A percentile compares a stretch with the other conserved stretches of the same genome.
Conservation (phyloP, 768 basidiomycete genomes). For the Tulasnella calospora region DNA sequence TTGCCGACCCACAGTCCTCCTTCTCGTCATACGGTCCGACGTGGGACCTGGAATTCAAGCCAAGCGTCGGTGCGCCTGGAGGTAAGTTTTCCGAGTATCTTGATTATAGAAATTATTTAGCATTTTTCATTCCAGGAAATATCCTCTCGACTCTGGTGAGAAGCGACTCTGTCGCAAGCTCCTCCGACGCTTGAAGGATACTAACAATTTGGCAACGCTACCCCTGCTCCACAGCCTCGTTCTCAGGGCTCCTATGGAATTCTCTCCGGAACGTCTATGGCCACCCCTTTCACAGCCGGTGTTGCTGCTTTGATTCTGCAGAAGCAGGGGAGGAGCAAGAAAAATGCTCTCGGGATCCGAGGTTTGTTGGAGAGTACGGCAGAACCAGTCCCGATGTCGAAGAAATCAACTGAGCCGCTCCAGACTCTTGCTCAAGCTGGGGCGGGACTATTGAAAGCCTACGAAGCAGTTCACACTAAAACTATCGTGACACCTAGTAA, state of each 20-base stretch:
- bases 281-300: constrained; percentile 31
- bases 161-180: neutral
- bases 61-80: constrained; percentile 34
- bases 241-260: constrained; percentile 22
- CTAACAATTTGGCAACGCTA: neutral
- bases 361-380: constrained; percentile 29
- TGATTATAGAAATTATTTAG: neutral
- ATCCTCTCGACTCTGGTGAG: constrained; percentile 30
- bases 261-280: constrained; percentile 28
- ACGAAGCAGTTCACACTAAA: constrained; percentile 36
- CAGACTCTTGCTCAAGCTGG: constrained; percentile 31
- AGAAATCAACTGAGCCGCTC: constrained; percentile 18
- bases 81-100: neutral
- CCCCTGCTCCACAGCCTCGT: constrained; percentile 18
- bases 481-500: constrained; percentile 34
- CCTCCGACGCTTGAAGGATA: neutral
- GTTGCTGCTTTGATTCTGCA: constrained; percentile 29
- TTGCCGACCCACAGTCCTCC: constrained; percentile 26
- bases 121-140: neutral
- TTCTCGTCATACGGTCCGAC: constrained; percentile 38
- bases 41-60: constrained; percentile 35
- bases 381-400: constrained; percentile 13
- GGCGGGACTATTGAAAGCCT: constrained; percentile 35
- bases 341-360: neutral
- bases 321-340: neutral